Conservation (phyloP, 257 asterid genomes). For the Gentiana dahurica region DNA sequence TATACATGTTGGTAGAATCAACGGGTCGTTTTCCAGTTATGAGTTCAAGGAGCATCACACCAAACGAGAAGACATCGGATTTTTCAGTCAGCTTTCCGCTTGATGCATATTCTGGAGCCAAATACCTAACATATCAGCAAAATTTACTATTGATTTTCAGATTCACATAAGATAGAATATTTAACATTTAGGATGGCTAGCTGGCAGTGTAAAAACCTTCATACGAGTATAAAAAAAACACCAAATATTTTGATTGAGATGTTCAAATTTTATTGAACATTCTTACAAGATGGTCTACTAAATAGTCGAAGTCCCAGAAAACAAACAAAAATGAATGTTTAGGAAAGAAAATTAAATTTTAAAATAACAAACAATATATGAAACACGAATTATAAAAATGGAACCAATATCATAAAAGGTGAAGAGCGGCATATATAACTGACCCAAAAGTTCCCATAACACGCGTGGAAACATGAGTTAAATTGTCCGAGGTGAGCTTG, state of each 20-base stretch:
- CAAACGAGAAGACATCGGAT: conserved; percentile 21
- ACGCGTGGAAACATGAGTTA: conserved; percentile 90
- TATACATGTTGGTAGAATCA: conserved; percentile 4
- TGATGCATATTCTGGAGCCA: conserved; percentile 20
- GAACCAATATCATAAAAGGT: too few relatives aligned
- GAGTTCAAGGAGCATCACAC: conserved; percentile 20
- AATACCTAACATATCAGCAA: conserved; percentile 8
- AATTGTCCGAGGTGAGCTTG: conserved; percentile 72
- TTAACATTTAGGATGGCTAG: background rate
- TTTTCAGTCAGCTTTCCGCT: conserved; percentile 18
- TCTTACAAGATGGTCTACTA: too few relatives aligned
- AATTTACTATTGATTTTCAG: background rate
- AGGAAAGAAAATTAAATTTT: too few relatives aligned
- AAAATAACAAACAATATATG: too few relatives aligned
- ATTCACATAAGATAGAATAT: background rate
- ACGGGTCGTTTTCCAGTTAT: conserved; percentile 18
- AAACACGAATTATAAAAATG: too few relatives aligned
- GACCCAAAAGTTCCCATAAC: conserved; percentile 99
- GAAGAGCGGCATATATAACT: conserved; percentile 1
- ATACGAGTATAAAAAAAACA: background rate
- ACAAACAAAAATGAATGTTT: too few relatives aligned
- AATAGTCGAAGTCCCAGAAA: too few relatives aligned
- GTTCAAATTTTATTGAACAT: too few relatives aligned
- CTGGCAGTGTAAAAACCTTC: background rate
- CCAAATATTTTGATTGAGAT: too few relatives aligned